These are phyloP conservation scores for Cladorrhinum sp. DNA, from an alignment of 2,329 filamentous ascomycete species.

Conservation along the genomic window DNA sequence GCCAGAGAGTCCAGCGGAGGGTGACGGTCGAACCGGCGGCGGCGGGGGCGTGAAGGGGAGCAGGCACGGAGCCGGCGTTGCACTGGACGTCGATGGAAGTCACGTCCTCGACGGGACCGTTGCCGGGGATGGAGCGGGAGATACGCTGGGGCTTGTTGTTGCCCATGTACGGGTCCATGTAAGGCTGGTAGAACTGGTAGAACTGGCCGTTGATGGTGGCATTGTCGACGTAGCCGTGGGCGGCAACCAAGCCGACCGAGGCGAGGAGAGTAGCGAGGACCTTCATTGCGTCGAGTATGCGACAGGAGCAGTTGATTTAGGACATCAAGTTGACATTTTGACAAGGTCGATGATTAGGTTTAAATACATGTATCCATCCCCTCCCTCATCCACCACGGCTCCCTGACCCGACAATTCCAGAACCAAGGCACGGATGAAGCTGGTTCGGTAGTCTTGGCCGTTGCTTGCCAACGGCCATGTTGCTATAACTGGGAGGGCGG, in stretches of 20 bases:
- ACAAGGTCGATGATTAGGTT: neutral
- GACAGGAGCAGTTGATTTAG: neutral
- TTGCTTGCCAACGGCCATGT: constrained; percentile 8
- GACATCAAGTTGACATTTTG: neutral
- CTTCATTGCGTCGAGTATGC: constrained; percentile 27
- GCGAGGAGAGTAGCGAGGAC: constrained; percentile 31
- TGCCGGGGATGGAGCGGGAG: constrained; percentile 56
- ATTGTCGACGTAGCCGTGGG: constrained; percentile 48
- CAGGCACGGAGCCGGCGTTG: constrained; percentile 48
- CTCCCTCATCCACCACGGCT: neutral
- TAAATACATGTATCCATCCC: neutral
- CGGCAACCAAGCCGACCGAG: constrained; percentile 41
- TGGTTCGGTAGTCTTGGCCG: constrained; percentile 18
- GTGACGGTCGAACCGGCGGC: constrained; percentile 52
- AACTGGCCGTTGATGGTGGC: constrained; percentile 42
- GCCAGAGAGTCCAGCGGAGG: constrained; percentile 54
- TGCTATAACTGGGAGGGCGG: constrained; percentile 16
- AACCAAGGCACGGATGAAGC: neutral
- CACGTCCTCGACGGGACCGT: constrained; percentile 56
- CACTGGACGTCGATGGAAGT: constrained; percentile 55
- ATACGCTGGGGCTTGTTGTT: constrained; percentile 45
- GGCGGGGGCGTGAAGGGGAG: constrained; percentile 51
- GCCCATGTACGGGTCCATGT: constrained; percentile 42
- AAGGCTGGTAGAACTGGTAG: constrained; percentile 41
- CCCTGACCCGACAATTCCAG: neutral